Conservation (phyloP, 2,329 filamentous ascomycete species). For the Emmonsiellopsis sp. region DNA sequence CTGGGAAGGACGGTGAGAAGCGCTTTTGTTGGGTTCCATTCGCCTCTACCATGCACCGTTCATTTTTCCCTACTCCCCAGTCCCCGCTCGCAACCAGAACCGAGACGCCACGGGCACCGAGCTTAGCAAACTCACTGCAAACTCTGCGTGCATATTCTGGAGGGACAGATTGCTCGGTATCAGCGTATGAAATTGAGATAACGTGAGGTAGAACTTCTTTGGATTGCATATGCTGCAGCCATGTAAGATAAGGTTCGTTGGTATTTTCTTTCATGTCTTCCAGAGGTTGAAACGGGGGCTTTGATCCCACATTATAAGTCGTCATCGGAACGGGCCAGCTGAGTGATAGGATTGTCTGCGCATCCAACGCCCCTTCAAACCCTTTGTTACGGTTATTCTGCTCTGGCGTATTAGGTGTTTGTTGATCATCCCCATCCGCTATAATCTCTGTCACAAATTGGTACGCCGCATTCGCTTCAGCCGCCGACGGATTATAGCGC, state of each 20-base stretch:
- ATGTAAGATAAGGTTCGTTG: slow-evolving; percentile 59
- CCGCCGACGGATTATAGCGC: background rate
- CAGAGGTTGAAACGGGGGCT: background rate
- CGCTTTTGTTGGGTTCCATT: slow-evolving; percentile 38
- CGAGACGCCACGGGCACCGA: slow-evolving; percentile 57
- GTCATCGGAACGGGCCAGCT: background rate
- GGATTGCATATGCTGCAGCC: slow-evolving; percentile 50
- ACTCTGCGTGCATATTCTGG: slow-evolving; percentile 49
- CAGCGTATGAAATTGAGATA: slow-evolving; percentile 59
- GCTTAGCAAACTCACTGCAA: slow-evolving; percentile 53
- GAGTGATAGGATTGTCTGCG: background rate
- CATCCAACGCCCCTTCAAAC: background rate
- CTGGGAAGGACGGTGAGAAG: slow-evolving; percentile 47
- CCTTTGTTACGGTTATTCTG: background rate
- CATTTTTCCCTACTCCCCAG: slow-evolving; percentile 48
- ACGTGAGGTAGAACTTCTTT: slow-evolving; percentile 51
- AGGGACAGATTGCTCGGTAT: slow-evolving; percentile 55
- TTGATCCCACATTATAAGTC: background rate
- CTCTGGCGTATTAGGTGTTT: background rate
- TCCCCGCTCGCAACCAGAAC: slow-evolving; percentile 58
- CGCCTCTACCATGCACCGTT: slow-evolving; percentile 30
- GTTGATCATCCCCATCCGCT: background rate
- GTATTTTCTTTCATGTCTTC: background rate
- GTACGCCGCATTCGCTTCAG: background rate
- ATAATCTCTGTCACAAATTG: background rate